phyloP scores from a whole-genome alignment of 257 asterid species.

The Solanum pennellii region DNA sequence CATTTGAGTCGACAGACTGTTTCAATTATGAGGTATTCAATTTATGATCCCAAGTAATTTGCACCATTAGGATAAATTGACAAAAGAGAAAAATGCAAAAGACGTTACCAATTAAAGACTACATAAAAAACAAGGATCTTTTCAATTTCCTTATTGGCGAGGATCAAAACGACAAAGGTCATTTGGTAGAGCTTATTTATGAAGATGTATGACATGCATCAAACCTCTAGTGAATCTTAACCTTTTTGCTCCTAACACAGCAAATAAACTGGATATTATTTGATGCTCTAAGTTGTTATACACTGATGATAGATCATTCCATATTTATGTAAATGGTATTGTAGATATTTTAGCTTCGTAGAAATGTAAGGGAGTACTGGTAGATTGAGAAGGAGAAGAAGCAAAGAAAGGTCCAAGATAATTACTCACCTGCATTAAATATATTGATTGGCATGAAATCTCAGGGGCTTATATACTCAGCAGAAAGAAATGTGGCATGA shows the following conservation, averaged over 20 bases:
- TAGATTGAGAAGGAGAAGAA: background rate
- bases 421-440: background rate
- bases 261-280: background rate
- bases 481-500: background rate
- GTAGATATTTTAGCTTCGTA: background rate
- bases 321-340: background rate
- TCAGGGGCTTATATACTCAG: background rate
- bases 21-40: slow-evolving; percentile 19
- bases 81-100: background rate
- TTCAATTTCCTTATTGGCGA: background rate
- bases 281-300: background rate
- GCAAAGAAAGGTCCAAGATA: background rate
- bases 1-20: slow-evolving; percentile 51
- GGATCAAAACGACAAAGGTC: background rate
- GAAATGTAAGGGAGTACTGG: background rate
- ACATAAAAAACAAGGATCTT: background rate
- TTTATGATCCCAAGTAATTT: slow-evolving; percentile 11
- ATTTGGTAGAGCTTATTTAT: background rate
- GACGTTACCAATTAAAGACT: background rate
- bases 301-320: background rate
- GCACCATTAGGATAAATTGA: background rate
- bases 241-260: background rate
- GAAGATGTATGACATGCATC: background rate
- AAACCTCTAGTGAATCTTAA: background rate
- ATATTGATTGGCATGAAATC: background rate